These are phyloP conservation scores for Paralagenidium karlingii DNA, from an alignment of 352 stramenopile genomes.

Conservation along the genomic window DNA sequence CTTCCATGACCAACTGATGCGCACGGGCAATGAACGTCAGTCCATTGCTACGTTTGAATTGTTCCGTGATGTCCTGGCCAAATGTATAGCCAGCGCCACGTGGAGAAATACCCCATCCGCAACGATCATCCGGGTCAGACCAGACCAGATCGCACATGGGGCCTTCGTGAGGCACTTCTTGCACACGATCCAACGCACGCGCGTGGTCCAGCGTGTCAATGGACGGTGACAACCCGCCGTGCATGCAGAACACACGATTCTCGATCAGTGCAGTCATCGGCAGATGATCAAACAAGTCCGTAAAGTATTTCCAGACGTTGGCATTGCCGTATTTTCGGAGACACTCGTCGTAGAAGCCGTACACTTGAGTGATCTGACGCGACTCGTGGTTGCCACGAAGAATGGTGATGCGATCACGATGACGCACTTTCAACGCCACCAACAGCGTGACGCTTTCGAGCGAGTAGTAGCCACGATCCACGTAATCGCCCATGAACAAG, in stretches of 20 bases:
- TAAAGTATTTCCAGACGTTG: slow-evolving; percentile 88
- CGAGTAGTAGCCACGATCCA: slow-evolving; percentile 83
- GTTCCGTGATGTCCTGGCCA: slow-evolving; percentile 77
- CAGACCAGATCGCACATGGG: slow-evolving; percentile 84
- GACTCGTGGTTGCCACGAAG: slow-evolving; percentile 53
- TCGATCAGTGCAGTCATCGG: slow-evolving; percentile 83
- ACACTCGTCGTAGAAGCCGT: slow-evolving; percentile 67
- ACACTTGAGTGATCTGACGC: slow-evolving; percentile 41
- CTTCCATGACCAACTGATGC: slow-evolving; percentile 90
- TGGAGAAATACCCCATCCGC: slow-evolving; percentile 78
- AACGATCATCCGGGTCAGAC: slow-evolving; percentile 82
- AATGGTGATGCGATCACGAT: slow-evolving; percentile 80
- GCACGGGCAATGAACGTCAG: slow-evolving; percentile 79
- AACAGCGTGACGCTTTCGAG: slow-evolving; percentile 76
- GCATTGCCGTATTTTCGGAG: slow-evolving; percentile 68
- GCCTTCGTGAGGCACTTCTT: slow-evolving; percentile 80
- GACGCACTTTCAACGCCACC: slow-evolving; percentile 74
- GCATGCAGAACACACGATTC: slow-evolving; percentile 84
- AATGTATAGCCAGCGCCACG: slow-evolving; percentile 82
- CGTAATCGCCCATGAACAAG: slow-evolving; percentile 86
- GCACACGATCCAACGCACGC: slow-evolving; percentile 66
- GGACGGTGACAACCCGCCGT: slow-evolving; percentile 78
- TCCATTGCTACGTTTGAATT: slow-evolving; percentile 84
- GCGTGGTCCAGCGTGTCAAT: slow-evolving; percentile 84
- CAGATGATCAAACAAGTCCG: slow-evolving; percentile 80